Percentiles rank a stretch among this genome's conserved stretches.
Conservation (phyloP, 2,329 filamentous ascomycete genomes). For the Claviceps maximensis region DNA sequence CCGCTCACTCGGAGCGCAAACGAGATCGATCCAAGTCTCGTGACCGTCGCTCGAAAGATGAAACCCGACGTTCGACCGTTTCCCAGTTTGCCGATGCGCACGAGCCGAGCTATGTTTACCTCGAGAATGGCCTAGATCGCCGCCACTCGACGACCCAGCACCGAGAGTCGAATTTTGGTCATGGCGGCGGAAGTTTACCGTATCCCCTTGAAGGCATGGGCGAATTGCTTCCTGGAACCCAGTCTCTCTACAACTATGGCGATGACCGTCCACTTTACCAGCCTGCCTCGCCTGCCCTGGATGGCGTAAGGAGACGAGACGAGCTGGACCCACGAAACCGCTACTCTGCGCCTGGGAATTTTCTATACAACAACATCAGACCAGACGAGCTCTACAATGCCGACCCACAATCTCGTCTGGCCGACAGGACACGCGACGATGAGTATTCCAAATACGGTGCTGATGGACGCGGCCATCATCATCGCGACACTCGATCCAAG, state of each 20-base stretch:
- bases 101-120: constrained; percentile 29
- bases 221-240: constrained; percentile 23
- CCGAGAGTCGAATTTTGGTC: constrained; percentile 18
- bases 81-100: constrained; percentile 25
- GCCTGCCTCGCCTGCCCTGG: constrained; percentile 20
- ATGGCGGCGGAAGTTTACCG: constrained; percentile 20
- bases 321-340: constrained; percentile 11
- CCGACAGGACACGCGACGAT: constrained; percentile 5
- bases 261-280: constrained; percentile 20
- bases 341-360: constrained; percentile 15
- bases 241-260: constrained; percentile 28
- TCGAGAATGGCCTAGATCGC: constrained; percentile 29
- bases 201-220: constrained; percentile 26
- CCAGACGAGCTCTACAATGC: constrained; percentile 3
- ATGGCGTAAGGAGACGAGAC: constrained; percentile 10
- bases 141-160: constrained; percentile 19
- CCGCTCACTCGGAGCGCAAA: constrained; percentile 30
- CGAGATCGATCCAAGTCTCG: constrained; percentile 33
- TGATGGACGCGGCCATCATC: constrained; percentile 15
- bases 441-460: constrained; percentile 7
- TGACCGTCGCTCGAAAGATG: constrained; percentile 20
- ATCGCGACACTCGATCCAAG: constrained; percentile 5
- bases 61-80: constrained; percentile 17
- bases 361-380: constrained; percentile 7
- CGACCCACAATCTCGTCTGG: not conserved